Base-by-base conservation (phyloP, 495 filamentous ascomycete genomes). In the Chaetomium cochliodes region DNA sequence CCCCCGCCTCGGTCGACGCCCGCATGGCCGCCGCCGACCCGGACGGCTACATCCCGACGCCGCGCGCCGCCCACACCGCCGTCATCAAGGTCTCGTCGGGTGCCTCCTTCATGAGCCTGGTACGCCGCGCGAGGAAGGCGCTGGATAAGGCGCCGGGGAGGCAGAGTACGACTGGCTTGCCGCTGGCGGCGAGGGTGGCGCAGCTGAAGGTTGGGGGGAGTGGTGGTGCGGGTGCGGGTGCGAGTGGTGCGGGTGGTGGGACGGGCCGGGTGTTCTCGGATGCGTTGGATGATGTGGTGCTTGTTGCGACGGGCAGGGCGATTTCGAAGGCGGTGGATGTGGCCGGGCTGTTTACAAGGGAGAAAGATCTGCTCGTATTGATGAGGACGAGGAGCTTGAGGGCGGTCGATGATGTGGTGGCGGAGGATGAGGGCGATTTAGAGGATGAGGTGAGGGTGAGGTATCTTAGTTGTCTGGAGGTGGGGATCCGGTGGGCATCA, bases 301-400 rank as follows among this genome's bases (percentile, higher is more conserved):
- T 97, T 13, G 89, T 92, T 62, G 93, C 86, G 18, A 93, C 90
- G 1, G 92, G 90, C 39, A 84, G 83, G 67, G 92, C 92, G 39
- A 92, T 97, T 58, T 81, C 87, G 72, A 89, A 85, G 76, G 87
- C 86, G 30, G 68, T 92, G 37, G 76, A 79, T 58, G 78, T 91
- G 11, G 90, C 82, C 16, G 73, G 82, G 62, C 88, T 84, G 71
- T 90, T 91, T 67, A 81, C 85, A 77, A 78, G 83, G 39, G 80
- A 85, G 64, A 74, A 73, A 22, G 85, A 87, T 62, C 83, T 84
- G 65, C 63, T 71, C 1, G 86, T 91, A 7, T 65, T 79, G 63
- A 63, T 90, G 58, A 79, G 79, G 68, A 91, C 90, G 55, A 85
- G 87, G 64, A 87, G 82, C 69, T 79, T 91, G 25, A 75, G 84